Percentiles rank a stretch among this genome's conserved stretches.
Evolutionary conservation across 495 filamentous ascomycete species (phyloP).

Genomic region (Poronia punctata): DNA sequence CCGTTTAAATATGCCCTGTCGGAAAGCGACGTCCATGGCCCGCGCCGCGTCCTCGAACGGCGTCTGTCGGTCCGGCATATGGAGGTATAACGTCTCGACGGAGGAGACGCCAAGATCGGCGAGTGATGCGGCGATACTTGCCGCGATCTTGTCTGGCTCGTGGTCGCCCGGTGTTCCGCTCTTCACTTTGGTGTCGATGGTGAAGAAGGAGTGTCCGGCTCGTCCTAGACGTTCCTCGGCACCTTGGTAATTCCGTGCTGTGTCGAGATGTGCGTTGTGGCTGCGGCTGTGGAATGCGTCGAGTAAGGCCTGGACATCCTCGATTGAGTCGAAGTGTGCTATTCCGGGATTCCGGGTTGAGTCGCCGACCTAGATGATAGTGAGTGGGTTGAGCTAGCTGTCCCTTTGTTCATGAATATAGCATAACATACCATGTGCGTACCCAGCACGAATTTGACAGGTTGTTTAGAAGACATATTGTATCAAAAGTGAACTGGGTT

Average conservation of each 20-base stretch:
- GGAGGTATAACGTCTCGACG: slow-evolving; percentile 34
- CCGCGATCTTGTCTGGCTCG: slow-evolving; percentile 13
- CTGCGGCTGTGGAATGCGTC: slow-evolving; percentile 18
- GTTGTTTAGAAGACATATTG: slow-evolving; percentile 13
- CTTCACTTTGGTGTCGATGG: slow-evolving; percentile 23
- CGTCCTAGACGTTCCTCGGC: slow-evolving; percentile 21
- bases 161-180: slow-evolving; percentile 14
- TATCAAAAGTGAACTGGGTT: no score
- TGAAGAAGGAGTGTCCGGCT: slow-evolving; percentile 9
- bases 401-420: not conserved
- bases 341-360: slow-evolving; percentile 1
- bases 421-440: slow-evolving; percentile 6
- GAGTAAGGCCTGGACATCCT: slow-evolving; percentile 16
- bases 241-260: slow-evolving; percentile 18
- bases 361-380: slow-evolving; percentile 18
- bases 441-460: slow-evolving; percentile 14
- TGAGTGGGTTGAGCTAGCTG: no score
- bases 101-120: slow-evolving; percentile 11
- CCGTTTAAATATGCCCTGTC: slow-evolving; percentile 31
- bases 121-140: slow-evolving; percentile 21
- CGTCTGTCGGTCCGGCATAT: slow-evolving; percentile 35
- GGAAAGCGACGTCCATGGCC: slow-evolving; percentile 33
- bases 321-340: slow-evolving; percentile 13
- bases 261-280: slow-evolving; percentile 20
- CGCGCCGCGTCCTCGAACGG: slow-evolving; percentile 36